A percentile compares a stretch with the other conserved stretches of the same genome.
Conservation (phyloP, 2,329 filamentous ascomycete genomes). For the Alternaria ventricosa region DNA sequence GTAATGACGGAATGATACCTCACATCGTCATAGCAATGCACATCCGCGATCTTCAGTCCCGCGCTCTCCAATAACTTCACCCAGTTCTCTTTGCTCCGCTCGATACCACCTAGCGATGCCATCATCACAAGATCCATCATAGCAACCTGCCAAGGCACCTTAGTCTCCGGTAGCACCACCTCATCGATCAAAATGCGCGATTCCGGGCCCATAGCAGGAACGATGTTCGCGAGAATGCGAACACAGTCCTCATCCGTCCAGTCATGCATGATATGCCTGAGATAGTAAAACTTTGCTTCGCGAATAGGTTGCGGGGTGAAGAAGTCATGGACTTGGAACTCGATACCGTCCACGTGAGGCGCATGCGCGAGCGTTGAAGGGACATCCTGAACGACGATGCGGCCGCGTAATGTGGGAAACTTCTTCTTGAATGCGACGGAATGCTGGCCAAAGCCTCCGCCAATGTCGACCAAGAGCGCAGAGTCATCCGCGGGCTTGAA, state of each 20-base stretch:
- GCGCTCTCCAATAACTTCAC: constrained; percentile 25
- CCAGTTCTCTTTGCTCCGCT: constrained; percentile 33
- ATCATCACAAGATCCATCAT: constrained; percentile 40
- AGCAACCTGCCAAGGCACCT: constrained; percentile 38
- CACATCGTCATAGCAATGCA: constrained; percentile 34
- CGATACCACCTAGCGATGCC: constrained; percentile 30
- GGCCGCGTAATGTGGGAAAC: constrained; percentile 16
- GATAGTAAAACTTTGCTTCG: constrained; percentile 43
- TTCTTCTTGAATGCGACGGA: constrained; percentile 28
- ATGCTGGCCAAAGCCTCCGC: constrained; percentile 43
- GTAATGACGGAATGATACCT: constrained; percentile 31
- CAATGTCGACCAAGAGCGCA: constrained; percentile 39
- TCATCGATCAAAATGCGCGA: constrained; percentile 44
- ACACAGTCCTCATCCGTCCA: constrained; percentile 39
- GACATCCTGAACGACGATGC: constrained; percentile 37
- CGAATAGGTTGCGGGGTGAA: constrained; percentile 38
- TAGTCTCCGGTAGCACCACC: constrained; percentile 36
- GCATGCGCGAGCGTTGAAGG: constrained; percentile 28
- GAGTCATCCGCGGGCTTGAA: constrained; percentile 23
- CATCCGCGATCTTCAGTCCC: constrained; percentile 32
- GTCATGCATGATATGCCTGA: constrained; percentile 44
- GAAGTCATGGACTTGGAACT: constrained; percentile 43
- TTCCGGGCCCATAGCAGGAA: constrained; percentile 33
- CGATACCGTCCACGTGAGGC: constrained; percentile 24
- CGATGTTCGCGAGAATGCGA: constrained; percentile 34